Evolutionary conservation across 108 stramenopile species (phyloP), one percentile per base, ranked within the genome.

Genomic region (Skeletonema tropicum): DNA sequence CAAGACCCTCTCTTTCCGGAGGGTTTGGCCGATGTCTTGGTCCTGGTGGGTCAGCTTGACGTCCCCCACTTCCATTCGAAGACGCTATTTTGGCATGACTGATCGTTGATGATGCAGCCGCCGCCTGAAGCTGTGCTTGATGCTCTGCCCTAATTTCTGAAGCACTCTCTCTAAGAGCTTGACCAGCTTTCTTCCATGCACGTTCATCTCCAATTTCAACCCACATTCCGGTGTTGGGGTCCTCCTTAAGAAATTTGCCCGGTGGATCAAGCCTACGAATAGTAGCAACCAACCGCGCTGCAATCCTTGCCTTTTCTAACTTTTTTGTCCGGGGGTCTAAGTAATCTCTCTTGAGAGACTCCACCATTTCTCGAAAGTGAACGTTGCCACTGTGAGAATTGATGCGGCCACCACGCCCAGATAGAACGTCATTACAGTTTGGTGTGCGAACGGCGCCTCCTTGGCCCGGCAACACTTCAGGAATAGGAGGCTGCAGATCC

Each of bases 351-450:
- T 93, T 94, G 62, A 72, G 68, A 6, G 52, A 31, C 23, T 85
- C 74, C 61, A 94, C 88, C 10, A 92, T 74, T 17, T 90, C 83
- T 38, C 95, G 82, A 66, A 93, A 96, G 59, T 84, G 87, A 55
- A 93, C 86, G 73, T 96, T 96, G 26, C 95, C 95, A 10, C 75
- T 30, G 79, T 96, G 95, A 66, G 88, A 83, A 70, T 96, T 96
- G 85, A 94, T 93, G 38, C 93, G 85, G 14, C 95, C 93, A 15
- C 95, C 95, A 32, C 95, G 85, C 6, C 94, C 94, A 71, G 87
- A 92, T 30, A 95, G 88, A 23, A 95, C 90, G 75, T 95, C 94
- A 70, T 89, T 80, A 41, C 66, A 60, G 70, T 87, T 82, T 78
- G 85, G 85, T 52, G 32, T 74, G 70, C 71, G 74, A 73, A 84